phyloP scores from a whole-genome alignment of 2,329 filamentous ascomycete species.

The Colletotrichum nymphaeae region DNA sequence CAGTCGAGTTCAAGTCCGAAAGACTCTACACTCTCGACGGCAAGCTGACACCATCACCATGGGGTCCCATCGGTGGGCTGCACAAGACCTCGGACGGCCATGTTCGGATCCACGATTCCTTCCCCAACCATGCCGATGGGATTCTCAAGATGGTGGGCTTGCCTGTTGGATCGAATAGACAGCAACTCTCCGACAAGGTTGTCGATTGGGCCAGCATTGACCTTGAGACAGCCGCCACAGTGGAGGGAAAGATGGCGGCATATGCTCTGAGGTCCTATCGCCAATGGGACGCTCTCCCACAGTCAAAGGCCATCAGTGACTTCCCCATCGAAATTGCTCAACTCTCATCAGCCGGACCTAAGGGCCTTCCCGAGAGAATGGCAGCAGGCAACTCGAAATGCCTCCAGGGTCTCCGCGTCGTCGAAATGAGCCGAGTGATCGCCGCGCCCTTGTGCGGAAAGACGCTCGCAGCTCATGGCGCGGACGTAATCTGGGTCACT shows the following conservation, averaged over 20 bases:
- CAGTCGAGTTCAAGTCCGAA: conserved; percentile 65
- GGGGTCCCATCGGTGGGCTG: conserved; percentile 61
- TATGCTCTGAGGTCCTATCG: conserved; percentile 60
- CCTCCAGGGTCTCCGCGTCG: conserved; percentile 43
- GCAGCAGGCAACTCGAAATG: conserved; percentile 49
- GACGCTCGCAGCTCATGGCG: conserved; percentile 46
- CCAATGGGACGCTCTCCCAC: conserved; percentile 63
- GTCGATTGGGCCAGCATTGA: conserved; percentile 55
- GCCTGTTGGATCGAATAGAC: conserved; percentile 42
- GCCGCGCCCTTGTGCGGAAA: conserved; percentile 47
- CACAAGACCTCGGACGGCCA: conserved; percentile 62
- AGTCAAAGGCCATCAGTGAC: conserved; percentile 54
- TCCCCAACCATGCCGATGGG: conserved; percentile 60
- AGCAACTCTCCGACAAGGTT: not conserved
- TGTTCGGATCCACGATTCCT: conserved; percentile 66
- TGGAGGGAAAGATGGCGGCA: conserved; percentile 53
- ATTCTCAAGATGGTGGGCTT: conserved; percentile 57
- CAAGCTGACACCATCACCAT: conserved; percentile 44
- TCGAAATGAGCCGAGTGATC: conserved; percentile 50
- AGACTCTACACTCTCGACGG: conserved; percentile 57
- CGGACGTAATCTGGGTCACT: conserved; percentile 48
- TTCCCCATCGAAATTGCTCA: conserved; percentile 58
- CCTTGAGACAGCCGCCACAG: conserved; percentile 57
- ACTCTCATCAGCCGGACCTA: conserved; percentile 37
- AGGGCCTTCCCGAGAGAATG: conserved; percentile 42